phyloP scores from a whole-genome alignment of 106 monocot genomes.

The Gastrodia elata region DNA sequence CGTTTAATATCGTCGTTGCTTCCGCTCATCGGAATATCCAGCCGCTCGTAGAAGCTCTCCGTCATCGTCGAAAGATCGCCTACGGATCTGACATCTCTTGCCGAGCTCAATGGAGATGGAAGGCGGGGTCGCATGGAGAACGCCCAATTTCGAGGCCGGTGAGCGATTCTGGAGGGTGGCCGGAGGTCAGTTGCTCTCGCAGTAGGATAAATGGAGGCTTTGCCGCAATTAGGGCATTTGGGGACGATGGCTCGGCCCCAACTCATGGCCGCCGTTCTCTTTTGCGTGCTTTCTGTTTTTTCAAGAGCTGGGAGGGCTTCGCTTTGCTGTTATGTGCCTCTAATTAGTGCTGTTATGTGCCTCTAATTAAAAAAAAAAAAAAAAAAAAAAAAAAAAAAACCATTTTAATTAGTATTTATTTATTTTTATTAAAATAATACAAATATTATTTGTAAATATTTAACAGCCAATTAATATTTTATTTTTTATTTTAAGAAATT shows the following conservation, averaged over 20 bases:
- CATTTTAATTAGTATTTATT: too few species aligned
- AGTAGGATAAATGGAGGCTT: not conserved
- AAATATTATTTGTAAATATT: too few species aligned
- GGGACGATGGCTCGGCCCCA: not conserved
- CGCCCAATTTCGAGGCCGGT: not conserved
- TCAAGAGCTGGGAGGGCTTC: too few species aligned
- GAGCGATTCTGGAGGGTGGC: not conserved
- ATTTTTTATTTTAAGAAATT: too few species aligned
- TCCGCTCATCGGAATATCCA: slow-evolving; percentile 36
- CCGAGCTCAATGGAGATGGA: not conserved
- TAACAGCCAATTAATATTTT: too few species aligned
- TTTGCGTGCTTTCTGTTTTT: not conserved
- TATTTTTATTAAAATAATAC: too few species aligned
- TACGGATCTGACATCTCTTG: slow-evolving; percentile 5
- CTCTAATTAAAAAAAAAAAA: too few species aligned
- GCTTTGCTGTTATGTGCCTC: too few species aligned
- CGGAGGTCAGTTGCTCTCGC: not conserved
- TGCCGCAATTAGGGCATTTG: not conserved
- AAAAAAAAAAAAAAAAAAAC: too few species aligned
- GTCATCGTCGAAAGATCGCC: not conserved
- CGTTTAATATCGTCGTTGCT: slow-evolving; percentile 27
- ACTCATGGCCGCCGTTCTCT: not conserved
- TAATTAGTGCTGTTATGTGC: too few species aligned
- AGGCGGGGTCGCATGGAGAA: not conserved
- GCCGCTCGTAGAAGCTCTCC: slow-evolving; percentile 46